Base-by-base conservation (phyloP, 2,329 filamentous ascomycete genomes). In the Aspergillus bombycis region DNA sequence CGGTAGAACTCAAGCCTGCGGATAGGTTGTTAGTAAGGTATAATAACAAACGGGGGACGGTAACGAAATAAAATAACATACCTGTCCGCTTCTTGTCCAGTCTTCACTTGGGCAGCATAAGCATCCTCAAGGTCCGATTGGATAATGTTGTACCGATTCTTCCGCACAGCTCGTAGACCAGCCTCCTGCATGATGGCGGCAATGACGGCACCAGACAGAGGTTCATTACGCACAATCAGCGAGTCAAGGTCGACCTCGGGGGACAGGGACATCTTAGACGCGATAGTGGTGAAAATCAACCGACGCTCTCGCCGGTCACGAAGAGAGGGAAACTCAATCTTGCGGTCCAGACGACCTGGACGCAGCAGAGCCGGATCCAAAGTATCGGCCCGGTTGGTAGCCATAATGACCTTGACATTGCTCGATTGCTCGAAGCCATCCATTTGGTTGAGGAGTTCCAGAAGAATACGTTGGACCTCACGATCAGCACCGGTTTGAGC, bases 351-450 rank as follows among this genome's bases (percentile, higher is more conserved):
- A 83, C 95, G 93, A 70, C 95, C 95, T 36, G 95, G 95, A 73
- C 95, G 93, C 65, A 99, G 88, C 66, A 99, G 86, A 48, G 95
- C 95, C 19, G 95, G 95, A 77, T 99, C 95, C 68, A 99, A 86
- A 8, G 95, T 99, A 79, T 98, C 95, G 69, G 95, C 94, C 78
- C 95, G 91, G 84, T 99, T 99, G 70, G 95, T 99, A 70, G 95
- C 95, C 95, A 99, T 99, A 83, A 99, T 99, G 78, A 99, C 95
- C 84, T 99, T 99, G 81, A 99, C 95, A 80, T 99, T 99, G 78
- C 93, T 92, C 0, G 93, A 97, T 81, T 99, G 95, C 79, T 99
- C 95, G 83, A 99, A 99, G 69, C 95, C 95, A 78, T 99, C 95
- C 95, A 99, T 99, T 82, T 99, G 95, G 83, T 99, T 99, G 68